Percentiles rank a stretch among this genome's conserved stretches.
Evolutionary conservation across 176 grass and related monocot species (phyloP).

Genomic region (Bonia amplexicaulis): DNA sequence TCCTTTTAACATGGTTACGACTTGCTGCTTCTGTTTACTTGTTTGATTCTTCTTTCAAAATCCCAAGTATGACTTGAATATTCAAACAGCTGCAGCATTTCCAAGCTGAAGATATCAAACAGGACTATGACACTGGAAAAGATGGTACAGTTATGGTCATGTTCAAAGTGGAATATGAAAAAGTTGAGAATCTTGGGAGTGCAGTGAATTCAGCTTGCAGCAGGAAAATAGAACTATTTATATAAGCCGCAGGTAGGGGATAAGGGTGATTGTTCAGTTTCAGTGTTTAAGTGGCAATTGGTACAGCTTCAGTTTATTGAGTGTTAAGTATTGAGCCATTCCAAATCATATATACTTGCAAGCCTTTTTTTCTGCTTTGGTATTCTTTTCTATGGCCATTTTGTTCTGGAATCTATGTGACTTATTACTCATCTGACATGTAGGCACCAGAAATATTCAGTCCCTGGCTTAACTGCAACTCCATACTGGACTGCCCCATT

Average conservation of each 20-base stretch:
- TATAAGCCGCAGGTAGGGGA: constrained; percentile 38
- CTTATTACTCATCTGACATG: constrained; percentile 1
- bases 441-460: constrained; percentile 26
- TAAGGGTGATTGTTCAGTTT: not conserved
- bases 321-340: constrained; percentile 20
- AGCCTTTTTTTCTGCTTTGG: not conserved
- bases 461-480: not conserved
- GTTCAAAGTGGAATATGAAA: constrained; percentile 85
- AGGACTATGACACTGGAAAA: constrained; percentile 93
- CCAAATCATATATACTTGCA: not conserved
- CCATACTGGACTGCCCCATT: not conserved
- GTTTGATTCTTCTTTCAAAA: constrained; percentile 2
- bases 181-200: constrained; percentile 59
- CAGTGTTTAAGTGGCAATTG: not conserved
- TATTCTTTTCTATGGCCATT: not conserved
- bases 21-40: not conserved
- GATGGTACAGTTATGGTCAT: constrained; percentile 82
- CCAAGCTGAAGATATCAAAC: constrained; percentile 85
- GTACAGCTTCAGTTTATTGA: constrained; percentile 20
- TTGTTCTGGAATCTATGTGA: not conserved
- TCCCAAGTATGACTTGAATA: constrained; percentile 29
- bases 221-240: constrained; percentile 63
- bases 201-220: constrained; percentile 86
- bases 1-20: not conserved
- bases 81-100: constrained; percentile 78